Conservation (phyloP, 805 yeast species). For the Nakazawaea anatomiae region DNA sequence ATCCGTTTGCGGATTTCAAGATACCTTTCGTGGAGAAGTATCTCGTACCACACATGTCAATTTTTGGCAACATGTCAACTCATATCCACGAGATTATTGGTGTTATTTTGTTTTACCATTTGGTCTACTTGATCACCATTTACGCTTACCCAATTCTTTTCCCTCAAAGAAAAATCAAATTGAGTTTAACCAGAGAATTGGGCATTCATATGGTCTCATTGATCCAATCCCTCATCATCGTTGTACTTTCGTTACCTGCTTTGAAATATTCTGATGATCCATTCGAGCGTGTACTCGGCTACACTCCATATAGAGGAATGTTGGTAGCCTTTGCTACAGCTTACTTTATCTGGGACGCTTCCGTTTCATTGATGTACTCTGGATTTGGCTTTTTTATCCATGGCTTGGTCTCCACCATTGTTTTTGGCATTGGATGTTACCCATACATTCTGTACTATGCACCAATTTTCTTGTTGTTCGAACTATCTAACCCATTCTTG, state of each 20-base stretch:
- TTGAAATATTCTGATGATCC: slow-evolving; percentile 21
- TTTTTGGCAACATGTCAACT: slow-evolving; percentile 13
- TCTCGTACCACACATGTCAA: slow-evolving; percentile 3
- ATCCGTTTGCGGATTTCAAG: slow-evolving; percentile 18
- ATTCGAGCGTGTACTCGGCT: slow-evolving; percentile 25
- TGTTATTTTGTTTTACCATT: slow-evolving; percentile 22
- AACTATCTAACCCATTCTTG: slow-evolving; percentile 30
- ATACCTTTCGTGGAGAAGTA: slow-evolving; percentile 24
- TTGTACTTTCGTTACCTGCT: slow-evolving; percentile 23
- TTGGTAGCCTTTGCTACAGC: slow-evolving; percentile 24
- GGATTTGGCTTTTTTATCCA: slow-evolving; percentile 30
- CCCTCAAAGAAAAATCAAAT: slow-evolving; percentile 14
- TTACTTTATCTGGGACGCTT: slow-evolving; percentile 31
- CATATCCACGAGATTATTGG: slow-evolving; percentile 28
- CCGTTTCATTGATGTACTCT: slow-evolving; percentile 21
- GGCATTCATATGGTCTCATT: slow-evolving; percentile 27
- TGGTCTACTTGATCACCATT: slow-evolving; percentile 18
- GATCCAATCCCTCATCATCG: slow-evolving; percentile 25
- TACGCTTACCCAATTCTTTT: slow-evolving; percentile 17
- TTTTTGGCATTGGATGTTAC: slow-evolving; percentile 19
- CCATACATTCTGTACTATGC: slow-evolving; percentile 27
- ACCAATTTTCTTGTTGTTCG: slow-evolving; percentile 28
- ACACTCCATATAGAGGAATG: slow-evolving; percentile 26
- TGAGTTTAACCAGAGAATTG: slow-evolving; percentile 25
- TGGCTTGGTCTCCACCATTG: slow-evolving; percentile 28